Conservation (phyloP, 2,329 filamentous ascomycete species). For the Penicillium nordicum region DNA sequence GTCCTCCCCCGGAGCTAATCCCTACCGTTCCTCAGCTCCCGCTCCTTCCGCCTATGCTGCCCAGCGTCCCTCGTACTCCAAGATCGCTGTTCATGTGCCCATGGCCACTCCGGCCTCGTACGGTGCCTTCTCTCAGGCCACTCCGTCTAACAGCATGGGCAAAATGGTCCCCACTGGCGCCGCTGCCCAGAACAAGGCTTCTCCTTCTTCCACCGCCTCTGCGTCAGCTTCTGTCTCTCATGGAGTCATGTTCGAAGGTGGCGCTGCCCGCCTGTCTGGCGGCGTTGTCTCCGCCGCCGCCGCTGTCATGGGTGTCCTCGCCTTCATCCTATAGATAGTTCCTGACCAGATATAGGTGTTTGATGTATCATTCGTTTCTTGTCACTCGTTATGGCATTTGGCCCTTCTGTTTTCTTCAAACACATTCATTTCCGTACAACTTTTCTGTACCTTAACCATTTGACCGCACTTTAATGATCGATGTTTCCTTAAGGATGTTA, state of each 20-base stretch:
- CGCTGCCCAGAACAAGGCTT: constrained; percentile 23
- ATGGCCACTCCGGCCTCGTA: constrained; percentile 13
- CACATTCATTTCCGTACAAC: constrained; percentile 1
- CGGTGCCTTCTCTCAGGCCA: constrained; percentile 23
- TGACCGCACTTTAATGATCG: constrained; percentile 12
- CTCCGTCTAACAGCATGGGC: constrained; percentile 23
- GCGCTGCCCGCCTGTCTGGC: constrained; percentile 19
- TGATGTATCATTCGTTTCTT: background rate
- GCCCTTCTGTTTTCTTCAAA: background rate
- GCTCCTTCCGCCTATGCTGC: constrained; percentile 11
- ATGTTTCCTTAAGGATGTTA: background rate
- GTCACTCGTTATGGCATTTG: constrained; percentile 13
- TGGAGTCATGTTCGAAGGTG: constrained; percentile 25
- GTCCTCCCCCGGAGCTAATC: background rate
- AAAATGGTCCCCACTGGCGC: constrained; percentile 42
- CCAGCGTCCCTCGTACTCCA: constrained; percentile 18
- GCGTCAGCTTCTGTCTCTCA: constrained; percentile 30
- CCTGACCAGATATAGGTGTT: background rate
- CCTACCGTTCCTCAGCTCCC: background rate
- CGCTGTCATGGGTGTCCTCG: constrained; percentile 28
- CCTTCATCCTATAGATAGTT: constrained; percentile 26
- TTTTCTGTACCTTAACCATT: constrained; percentile 1
- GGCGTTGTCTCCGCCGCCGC: constrained; percentile 23
- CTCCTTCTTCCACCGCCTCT: constrained; percentile 30
- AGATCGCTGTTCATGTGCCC: constrained; percentile 30